Evolutionary conservation across 805 yeast genomes (phyloP).

Genomic region (Lachancea waltii): DNA sequence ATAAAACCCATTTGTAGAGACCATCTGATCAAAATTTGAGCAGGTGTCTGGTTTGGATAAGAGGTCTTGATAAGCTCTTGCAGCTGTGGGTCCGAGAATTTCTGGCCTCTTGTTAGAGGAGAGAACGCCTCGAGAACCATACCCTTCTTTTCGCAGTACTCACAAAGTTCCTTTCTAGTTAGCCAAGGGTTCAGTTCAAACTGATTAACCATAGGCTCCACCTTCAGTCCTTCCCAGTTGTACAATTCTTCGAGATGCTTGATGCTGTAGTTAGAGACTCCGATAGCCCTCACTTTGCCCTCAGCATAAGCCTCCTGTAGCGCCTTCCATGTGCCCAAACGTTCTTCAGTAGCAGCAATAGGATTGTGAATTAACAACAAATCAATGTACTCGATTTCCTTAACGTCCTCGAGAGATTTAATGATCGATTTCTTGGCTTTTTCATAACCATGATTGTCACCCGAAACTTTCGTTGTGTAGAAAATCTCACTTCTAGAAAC

Average conservation of each 20-base stretch:
- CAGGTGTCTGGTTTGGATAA: constrained; percentile 45
- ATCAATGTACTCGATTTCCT: constrained; percentile 22
- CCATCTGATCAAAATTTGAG: constrained; percentile 68
- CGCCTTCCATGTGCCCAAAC: constrained; percentile 66
- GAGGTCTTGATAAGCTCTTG: constrained; percentile 46
- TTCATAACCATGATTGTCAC: constrained; percentile 63
- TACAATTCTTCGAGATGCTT: constrained; percentile 45
- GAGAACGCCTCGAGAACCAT: constrained; percentile 66
- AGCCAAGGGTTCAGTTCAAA: constrained; percentile 83
- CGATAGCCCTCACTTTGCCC: constrained; percentile 63
- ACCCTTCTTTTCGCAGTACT: constrained; percentile 46
- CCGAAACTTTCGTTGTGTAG: constrained; percentile 76
- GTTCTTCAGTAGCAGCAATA: constrained; percentile 42
- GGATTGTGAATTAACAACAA: constrained; percentile 18
- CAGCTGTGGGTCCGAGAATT: constrained; percentile 44
- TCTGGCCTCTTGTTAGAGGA: constrained; percentile 45
- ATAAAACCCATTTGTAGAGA: constrained; percentile 65
- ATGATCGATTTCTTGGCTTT: constrained; percentile 55
- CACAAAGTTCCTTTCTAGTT: constrained; percentile 54
- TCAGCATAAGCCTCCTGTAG: constrained; percentile 54
- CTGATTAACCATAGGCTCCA: constrained; percentile 68
- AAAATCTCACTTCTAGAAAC: constrained; percentile 52
- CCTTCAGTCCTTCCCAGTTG: constrained; percentile 45
- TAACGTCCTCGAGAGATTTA: constrained; percentile 55
- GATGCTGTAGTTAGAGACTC: constrained; percentile 67